Percentiles rank a stretch among this genome's conserved stretches.
Conservation (phyloP, 2,329 filamentous ascomycete genomes). For the Bretziella fagacearum region DNA sequence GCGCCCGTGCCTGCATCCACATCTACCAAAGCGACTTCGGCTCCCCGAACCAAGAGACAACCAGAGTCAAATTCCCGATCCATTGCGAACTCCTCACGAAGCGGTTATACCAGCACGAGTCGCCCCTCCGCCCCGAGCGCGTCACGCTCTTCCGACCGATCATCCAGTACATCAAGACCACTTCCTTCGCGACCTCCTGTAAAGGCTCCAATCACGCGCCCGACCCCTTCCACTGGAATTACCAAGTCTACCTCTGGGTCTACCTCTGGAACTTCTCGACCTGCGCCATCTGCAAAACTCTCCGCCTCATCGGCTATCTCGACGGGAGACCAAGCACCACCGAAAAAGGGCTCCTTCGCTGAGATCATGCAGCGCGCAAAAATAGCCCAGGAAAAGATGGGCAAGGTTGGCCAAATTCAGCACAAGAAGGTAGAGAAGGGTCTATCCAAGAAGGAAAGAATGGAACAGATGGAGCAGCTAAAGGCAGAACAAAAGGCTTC, state of each 20-base stretch:
- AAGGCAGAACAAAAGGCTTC: constrained; percentile 3
- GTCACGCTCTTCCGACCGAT: constrained; percentile 16
- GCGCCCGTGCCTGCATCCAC: neutral
- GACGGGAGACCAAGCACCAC: constrained; percentile 23
- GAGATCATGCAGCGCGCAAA: constrained; percentile 59
- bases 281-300: neutral
- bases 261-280: neutral
- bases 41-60: too few relatives aligned
- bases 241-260: neutral
- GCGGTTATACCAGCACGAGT: neutral
- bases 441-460: constrained; percentile 36
- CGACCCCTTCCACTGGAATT: constrained; percentile 8
- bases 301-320: neutral
- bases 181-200: constrained; percentile 16
- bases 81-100: neutral
- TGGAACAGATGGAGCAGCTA: constrained; percentile 23
- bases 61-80: neutral
- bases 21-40: neutral
- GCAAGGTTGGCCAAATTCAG: constrained; percentile 53
- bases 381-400: constrained; percentile 43
- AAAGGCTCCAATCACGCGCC: constrained; percentile 16
- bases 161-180: constrained; percentile 20
- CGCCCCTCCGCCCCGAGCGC: constrained; percentile 4
- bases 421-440: constrained; percentile 55
- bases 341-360: constrained; percentile 57